Base-by-base conservation (phyloP, 257 asterid species). In the Fraxinus anomala region DNA sequence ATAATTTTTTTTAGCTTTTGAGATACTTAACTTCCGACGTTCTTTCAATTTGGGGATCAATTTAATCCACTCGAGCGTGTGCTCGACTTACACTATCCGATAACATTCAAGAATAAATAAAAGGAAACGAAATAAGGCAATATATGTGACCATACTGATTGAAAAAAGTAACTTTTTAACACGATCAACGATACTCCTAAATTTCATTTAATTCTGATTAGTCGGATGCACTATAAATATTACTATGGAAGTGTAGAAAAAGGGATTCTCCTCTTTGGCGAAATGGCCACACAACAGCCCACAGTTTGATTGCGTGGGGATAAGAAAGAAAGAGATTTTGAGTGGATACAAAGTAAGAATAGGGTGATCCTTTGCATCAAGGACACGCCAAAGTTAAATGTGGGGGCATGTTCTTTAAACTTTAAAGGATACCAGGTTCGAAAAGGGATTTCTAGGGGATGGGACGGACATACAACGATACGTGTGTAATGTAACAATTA, bases 251-350 rank as follows among this genome's bases (percentile, higher is more conserved):
- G 47, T 40, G 47, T 40, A 3, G 16, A 63, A 63, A 63, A 23
- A 5, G 17, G 69, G 33, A 21, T 24, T 23, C 31, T 23, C 17
- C 31, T 17, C 11, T 3, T 65, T 2, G 67, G 54, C 79, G 83
- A 83, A 77, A 51, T 83, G 83, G 78, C 83, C 16, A 51, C 76
- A 37, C 71, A 19, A 1, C 80, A 28, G 23, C 76, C 81, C 73
- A 73, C 77, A 9, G 54, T 65, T 79, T 75, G 86, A 83, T 79
- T 72, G 76, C 54, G 61, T 73, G 78, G 19, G 74, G 23, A 40
- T 7, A 14, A 36, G 7, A 1, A 36, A 13, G 56, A 13, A 13
- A 2, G 56, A 3, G 56, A 47, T 47, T 47, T 47, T 47, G 56
- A 14, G 56, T 47, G 56, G 56, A 14, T 14, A 47, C n/a, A 47